phyloP scores from a whole-genome alignment of 176 grass and related monocot genomes.

The Musa acuminata region DNA sequence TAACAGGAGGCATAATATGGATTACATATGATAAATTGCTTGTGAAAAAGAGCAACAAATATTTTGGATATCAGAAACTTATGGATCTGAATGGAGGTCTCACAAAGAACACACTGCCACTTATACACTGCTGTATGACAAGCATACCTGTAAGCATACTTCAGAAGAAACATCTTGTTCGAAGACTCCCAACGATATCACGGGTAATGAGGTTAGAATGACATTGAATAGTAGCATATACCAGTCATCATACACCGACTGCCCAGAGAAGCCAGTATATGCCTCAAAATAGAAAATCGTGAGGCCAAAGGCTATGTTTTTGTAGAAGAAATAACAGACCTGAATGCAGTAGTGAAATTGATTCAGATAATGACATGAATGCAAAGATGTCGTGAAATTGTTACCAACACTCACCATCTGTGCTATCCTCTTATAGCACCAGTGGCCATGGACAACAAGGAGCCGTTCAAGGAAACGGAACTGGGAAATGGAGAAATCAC shows the following conservation, averaged over 20 bases:
- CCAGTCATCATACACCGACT: conserved; percentile 98
- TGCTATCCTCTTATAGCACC: conserved; percentile 97
- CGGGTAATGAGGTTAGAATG: conserved; percentile 84
- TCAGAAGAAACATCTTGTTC: conserved; percentile 99
- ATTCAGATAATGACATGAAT: not conserved
- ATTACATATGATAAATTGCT: no score
- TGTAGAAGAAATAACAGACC: conserved; percentile 99
- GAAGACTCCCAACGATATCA: conserved; percentile 97
- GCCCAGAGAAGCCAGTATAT: conserved; percentile 86
- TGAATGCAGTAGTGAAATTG: conserved; percentile 22
- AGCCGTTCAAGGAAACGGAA: conserved; percentile 94
- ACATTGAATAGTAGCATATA: conserved; percentile 99
- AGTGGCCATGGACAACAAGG: conserved; percentile 95
- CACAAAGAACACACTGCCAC: not conserved
- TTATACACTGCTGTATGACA: not conserved
- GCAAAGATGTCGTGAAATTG: not conserved
- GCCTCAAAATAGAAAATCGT: conserved; percentile 99
- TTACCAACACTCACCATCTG: conserved; percentile 55
- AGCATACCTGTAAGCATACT: conserved; percentile 87
- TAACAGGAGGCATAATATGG: no score
- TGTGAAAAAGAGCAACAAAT: no score
- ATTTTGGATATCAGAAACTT: no score
- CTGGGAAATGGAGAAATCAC: conserved; percentile 96
- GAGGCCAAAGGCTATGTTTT: conserved; percentile 98
- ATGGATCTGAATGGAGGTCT: no score